These are phyloP conservation scores for Catharanthus roseus DNA, from an alignment of 257 asterid genomes.

Conservation along the genomic window DNA sequence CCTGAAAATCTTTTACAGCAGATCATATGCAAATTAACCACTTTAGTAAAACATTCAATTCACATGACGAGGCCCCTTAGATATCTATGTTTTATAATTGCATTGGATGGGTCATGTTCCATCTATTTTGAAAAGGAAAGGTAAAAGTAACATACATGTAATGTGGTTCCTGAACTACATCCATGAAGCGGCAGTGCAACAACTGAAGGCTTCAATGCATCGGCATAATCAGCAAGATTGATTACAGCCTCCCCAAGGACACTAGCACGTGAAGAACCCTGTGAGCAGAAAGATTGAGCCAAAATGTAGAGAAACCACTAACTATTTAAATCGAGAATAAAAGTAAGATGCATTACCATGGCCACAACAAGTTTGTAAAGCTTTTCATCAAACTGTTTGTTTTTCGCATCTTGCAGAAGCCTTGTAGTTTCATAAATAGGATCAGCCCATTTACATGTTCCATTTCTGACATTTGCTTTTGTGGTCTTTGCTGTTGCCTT, in stretches of 20 bases:
- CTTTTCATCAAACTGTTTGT: constrained; percentile 84
- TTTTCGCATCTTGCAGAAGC: constrained; percentile 87
- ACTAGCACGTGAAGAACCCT: constrained; percentile 96
- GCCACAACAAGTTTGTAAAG: constrained; percentile 86
- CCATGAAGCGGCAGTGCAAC: constrained; percentile 80
- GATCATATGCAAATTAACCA: not conserved
- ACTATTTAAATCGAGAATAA: not conserved
- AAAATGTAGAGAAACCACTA: not conserved
- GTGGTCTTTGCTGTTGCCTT: constrained; percentile 85
- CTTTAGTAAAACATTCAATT: not conserved
- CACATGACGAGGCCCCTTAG: not conserved
- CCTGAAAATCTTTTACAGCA: not conserved
- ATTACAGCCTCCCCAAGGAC: constrained; percentile 84
- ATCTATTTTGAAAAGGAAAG: not conserved
- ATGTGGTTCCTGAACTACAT: constrained; percentile 68
- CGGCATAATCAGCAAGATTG: constrained; percentile 88
- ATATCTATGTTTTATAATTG: not conserved
- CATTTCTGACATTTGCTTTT: constrained; percentile 88
- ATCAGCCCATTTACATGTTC: constrained; percentile 97
- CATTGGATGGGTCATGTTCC: not conserved
- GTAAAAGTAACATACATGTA: constrained; percentile 57
- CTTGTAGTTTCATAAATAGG: constrained; percentile 96
- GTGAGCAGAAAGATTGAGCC: constrained; percentile 25
- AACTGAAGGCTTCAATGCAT: constrained; percentile 72
- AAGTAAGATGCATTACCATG: constrained; percentile 55